Base-by-base conservation (phyloP, 805 yeast genomes). In the Wilhelminamyces savonicus region DNA sequence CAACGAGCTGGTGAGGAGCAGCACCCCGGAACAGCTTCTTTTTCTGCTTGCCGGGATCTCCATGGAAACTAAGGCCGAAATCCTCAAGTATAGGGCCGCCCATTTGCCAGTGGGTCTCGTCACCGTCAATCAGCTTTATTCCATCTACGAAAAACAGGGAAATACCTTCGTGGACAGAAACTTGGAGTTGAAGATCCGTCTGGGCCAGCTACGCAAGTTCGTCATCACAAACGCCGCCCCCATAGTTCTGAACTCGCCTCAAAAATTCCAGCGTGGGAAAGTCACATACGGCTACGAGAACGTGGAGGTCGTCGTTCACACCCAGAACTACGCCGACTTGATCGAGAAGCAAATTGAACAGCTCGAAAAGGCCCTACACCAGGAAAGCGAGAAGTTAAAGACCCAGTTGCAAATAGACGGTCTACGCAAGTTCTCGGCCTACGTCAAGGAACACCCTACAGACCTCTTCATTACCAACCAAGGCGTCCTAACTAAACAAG, bases 101-200 rank as follows among this genome's bases (percentile, higher is more conserved):
- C 57, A 54, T 15, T 39, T 65, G 2, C 74, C 76, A 0, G 49
- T 38, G 11, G 62, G 64, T 7, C 37, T 70, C 21, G 50, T 71
- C 7, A 56, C 73, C 1, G 36, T 61, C 9, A 61, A 62, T 19
- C 80, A 74, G 35, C 39, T 76, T 4, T 75, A 75, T 40, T 54
- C 78, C 1, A 40, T 74, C 8, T 68, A 62, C 30, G 60, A 60
- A 10, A 48, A 56, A 15, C 53, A 60, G 24, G 73, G 75, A 1
- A 48, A 59, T 37, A 71, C 80, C 0, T 62, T 57, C 44, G 74
- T 74, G 2, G 82, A 76, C 40, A 56, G 57, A 22, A 54, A 53
- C 26, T 45, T 74, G 2, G 70, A 66, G 31, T 34, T 52, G 10
- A 39, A 62, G 22, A 52, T 60, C 1, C 46, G 62, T 23, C 39